These are phyloP conservation scores for Myxozyma kluyveri DNA, from an alignment of 805 yeast genomes.

Conservation along the genomic window DNA sequence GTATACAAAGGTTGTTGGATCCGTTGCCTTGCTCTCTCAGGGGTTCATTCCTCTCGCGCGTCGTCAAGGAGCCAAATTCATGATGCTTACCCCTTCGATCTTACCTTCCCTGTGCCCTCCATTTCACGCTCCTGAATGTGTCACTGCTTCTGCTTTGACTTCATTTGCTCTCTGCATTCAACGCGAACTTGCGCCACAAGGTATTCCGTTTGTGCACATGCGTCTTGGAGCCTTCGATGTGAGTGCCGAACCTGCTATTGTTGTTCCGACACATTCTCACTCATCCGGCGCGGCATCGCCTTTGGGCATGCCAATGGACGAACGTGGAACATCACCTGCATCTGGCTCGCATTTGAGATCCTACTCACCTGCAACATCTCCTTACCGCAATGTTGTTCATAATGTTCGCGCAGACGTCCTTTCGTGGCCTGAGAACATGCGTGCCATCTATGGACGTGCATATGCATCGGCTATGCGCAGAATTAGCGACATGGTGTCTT, in stretches of 20 bases:
- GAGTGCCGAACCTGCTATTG: neutral
- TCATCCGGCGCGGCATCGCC: constrained; percentile 24
- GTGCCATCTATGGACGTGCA: constrained; percentile 39
- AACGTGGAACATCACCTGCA: constrained; percentile 13
- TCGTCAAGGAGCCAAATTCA: constrained; percentile 48
- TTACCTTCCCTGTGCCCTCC: constrained; percentile 55
- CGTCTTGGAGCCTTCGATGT: constrained; percentile 48
- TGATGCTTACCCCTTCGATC: constrained; percentile 56
- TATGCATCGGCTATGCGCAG: constrained; percentile 33
- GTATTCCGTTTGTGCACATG: constrained; percentile 45
- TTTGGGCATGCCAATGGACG: constrained; percentile 13
- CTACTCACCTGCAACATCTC: constrained; percentile 28
- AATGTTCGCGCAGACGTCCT: constrained; percentile 42
- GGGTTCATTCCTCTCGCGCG: constrained; percentile 58
- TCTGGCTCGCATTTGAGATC: constrained; percentile 27
- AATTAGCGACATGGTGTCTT: constrained; percentile 24
- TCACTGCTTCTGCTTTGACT: constrained; percentile 49
- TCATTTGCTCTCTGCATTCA: constrained; percentile 42
- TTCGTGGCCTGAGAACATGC: constrained; percentile 43
- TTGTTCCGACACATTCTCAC: no score
- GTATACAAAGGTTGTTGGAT: constrained; percentile 47
- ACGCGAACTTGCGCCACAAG: constrained; percentile 46
- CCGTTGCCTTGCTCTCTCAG: constrained; percentile 51
- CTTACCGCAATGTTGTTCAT: constrained; percentile 33
- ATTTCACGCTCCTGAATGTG: constrained; percentile 61